Base-by-base conservation (phyloP, 2,329 filamentous ascomycete genomes). In the Hypoxylon sp. region DNA sequence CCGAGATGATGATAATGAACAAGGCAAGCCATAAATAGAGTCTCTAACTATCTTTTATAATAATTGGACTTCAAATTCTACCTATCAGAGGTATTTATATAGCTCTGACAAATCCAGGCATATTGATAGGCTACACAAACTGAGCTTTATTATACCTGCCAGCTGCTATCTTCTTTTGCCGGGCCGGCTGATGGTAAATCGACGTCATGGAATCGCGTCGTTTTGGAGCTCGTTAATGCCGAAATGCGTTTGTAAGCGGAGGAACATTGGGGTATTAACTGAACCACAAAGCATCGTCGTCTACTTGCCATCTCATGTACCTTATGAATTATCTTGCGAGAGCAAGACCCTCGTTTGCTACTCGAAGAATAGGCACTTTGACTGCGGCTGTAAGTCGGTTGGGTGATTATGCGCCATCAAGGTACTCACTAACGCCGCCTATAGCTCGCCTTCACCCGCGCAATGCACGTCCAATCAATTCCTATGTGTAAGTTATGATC, bases 381-480 rank as follows among this genome's bases (percentile, higher is more conserved):
- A 73, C 74, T 48, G 67, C 76, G 60, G 65, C 72, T 67, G 79
- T 79, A 65, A 77, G 77, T 77, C 77, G 64, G 25, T 10, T 30
- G 21, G 21, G 19, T 23, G 23, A 14, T 32, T 30, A 32, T 17
- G 4, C 30, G 57, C 66, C 71, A 73, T 73, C 67, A 72, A 67
- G 65, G 68, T 60, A 49, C 63, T 52, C 59, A 13, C 45, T 32
- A 60, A 56, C 63, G 62, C 62, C 49, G 51, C 51, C 51, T 65
- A 74, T 68, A 81, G 79, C 75, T 75, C 63, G 71, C 74, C 56
- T 72, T 70, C 63, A 63, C 75, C 59, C 85, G 86, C 82, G 82
- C 82, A 72, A 96, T 96, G 93, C 92, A 95, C 87, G 91, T 95
- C 82, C 88, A 93, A 81, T 92, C 91, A 73, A 95, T 96, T 81